Percentiles rank a stretch among this genome's conserved stretches.
Evolutionary conservation across 2,329 filamentous ascomycete species (phyloP).

Genomic region (Trichoderma pleuroti): DNA sequence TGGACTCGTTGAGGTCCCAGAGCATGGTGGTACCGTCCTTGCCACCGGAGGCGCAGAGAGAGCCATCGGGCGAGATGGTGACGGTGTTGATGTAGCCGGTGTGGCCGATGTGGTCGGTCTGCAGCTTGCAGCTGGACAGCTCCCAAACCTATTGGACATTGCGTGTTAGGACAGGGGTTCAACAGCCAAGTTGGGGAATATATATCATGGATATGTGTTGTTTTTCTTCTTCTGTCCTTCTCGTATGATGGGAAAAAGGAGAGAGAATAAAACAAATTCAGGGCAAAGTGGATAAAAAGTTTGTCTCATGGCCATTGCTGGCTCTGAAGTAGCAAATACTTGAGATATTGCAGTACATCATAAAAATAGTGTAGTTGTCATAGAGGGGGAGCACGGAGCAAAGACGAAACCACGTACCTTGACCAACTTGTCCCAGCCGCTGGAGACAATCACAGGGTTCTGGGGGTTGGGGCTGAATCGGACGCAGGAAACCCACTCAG

Average conservation of each 20-base stretch:
- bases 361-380: constrained; percentile 40
- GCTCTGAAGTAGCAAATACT: constrained; percentile 99
- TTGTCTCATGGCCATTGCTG: constrained; percentile 90
- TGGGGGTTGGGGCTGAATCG: constrained; percentile 99
- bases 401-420: constrained; percentile 68
- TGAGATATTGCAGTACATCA: constrained; percentile 85
- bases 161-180: constrained; percentile 8
- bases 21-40: constrained; percentile 99
- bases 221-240: not conserved
- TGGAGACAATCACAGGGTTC: constrained; percentile 98
- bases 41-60: constrained; percentile 96
- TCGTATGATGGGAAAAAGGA: not conserved
- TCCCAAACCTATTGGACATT: constrained; percentile 78
- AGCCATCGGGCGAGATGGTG: constrained; percentile 99
- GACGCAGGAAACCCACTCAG: constrained; percentile 99
- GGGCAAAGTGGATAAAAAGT: constrained; percentile 71
- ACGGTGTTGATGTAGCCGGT: constrained; percentile 99
- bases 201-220: not conserved
- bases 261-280: constrained; percentile 53
- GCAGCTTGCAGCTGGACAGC: constrained; percentile 97
- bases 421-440: constrained; percentile 99
- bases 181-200: not conserved
- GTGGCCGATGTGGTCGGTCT: constrained; percentile 99
- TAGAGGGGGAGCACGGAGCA: not conserved
- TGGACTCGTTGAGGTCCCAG: constrained; percentile 99